These are phyloP conservation scores for Pythium monospermum DNA, from an alignment of 352 stramenopile species.

Conservation along the genomic window DNA sequence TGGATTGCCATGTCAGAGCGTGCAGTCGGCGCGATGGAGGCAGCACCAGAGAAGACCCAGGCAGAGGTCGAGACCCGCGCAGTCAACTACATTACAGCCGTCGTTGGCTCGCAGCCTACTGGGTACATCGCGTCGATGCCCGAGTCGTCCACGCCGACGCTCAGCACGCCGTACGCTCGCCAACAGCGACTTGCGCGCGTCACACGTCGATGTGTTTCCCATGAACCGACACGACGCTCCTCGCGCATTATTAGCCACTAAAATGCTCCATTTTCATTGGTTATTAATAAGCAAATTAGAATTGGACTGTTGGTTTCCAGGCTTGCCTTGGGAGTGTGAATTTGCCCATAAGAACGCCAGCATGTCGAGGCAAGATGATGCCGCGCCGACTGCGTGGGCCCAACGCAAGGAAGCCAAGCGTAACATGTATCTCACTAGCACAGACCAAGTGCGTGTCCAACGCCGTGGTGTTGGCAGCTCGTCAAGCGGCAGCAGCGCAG, in stretches of 20 bases:
- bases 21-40: constrained; percentile 43
- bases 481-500: constrained; percentile 10
- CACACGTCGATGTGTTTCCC: constrained; percentile 21
- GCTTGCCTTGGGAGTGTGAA: not conserved
- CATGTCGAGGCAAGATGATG: constrained; percentile 23
- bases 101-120: constrained; percentile 53
- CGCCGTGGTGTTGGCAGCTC: constrained; percentile 29
- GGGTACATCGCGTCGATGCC: constrained; percentile 43
- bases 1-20: constrained; percentile 44
- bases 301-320: not conserved
- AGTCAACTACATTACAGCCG: constrained; percentile 57
- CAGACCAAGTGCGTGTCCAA: constrained; percentile 58
- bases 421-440: constrained; percentile 84
- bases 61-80: constrained; percentile 41
- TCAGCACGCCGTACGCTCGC: constrained; percentile 35
- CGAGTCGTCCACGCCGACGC: constrained; percentile 34
- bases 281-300: not conserved
- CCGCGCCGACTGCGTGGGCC: constrained; percentile 54
- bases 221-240: constrained; percentile 8
- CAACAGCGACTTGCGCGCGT: constrained; percentile 24
- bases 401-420: constrained; percentile 67
- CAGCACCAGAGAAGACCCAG: constrained; percentile 25
- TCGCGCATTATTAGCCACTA: constrained; percentile 19
- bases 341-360: not conserved
- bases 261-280: constrained; percentile 12